phyloP scores from a whole-genome alignment of 2,329 filamentous ascomycete species.

The Piedraia hortae region DNA sequence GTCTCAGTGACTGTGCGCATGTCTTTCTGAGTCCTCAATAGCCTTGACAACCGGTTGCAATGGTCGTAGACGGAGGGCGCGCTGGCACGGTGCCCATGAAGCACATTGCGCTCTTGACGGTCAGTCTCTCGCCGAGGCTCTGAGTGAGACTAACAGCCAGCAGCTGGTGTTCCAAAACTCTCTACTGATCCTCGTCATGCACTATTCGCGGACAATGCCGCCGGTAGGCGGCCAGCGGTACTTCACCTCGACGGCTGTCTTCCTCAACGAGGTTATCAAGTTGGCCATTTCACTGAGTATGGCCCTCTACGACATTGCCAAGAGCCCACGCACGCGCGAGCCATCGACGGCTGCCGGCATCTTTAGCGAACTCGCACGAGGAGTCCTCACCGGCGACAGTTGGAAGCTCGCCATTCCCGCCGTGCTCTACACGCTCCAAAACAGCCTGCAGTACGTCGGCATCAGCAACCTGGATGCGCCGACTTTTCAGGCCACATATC shows the following conservation, averaged over 20 bases:
- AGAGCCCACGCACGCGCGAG: constrained; percentile 48
- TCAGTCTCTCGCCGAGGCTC: constrained; percentile 13
- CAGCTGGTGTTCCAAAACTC: constrained; percentile 62
- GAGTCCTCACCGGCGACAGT: constrained; percentile 67
- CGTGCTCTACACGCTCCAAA: constrained; percentile 67
- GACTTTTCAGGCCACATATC: constrained; percentile 79
- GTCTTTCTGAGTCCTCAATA: too few relatives aligned
- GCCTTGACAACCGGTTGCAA: too few relatives aligned
- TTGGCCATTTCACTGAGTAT: constrained; percentile 64
- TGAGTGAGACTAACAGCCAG: constrained; percentile 2
- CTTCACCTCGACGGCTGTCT: constrained; percentile 77
- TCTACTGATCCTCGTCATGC: constrained; percentile 56
- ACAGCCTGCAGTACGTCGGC: constrained; percentile 77
- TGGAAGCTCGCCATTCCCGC: constrained; percentile 89
- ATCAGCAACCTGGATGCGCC: constrained; percentile 77
- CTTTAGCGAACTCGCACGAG: constrained; percentile 50
- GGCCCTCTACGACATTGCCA: constrained; percentile 66
- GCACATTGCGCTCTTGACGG: constrained; percentile 37
- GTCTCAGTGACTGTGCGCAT: too few relatives aligned
- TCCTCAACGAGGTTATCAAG: constrained; percentile 81
- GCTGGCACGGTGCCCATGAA: constrained; percentile 28
- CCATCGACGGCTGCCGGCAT: constrained; percentile 30
- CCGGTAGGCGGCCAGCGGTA: constrained; percentile 58
- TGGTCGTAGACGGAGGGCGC: background rate
- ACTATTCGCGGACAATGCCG: constrained; percentile 91